A percentile compares a stretch with the other conserved stretches of the same genome.
Evolutionary conservation across 2,329 filamentous ascomycete genomes (phyloP).

Genomic region (Lomentospora prolificans): DNA sequence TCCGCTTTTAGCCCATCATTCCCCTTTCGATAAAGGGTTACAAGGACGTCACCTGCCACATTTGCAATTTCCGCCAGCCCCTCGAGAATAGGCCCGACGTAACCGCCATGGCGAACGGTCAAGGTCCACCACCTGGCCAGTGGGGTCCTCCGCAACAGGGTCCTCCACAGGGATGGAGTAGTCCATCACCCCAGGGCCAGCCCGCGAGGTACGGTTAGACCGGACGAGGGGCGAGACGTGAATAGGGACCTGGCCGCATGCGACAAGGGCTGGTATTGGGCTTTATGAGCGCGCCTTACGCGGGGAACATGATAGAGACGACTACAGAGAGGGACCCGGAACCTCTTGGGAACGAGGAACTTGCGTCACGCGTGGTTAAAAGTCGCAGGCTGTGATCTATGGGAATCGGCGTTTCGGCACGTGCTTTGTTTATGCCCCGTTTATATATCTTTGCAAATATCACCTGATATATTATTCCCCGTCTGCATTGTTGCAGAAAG

Average conservation of each 20-base stretch:
- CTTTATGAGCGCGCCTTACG: too few species aligned
- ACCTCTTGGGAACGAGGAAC: too few species aligned
- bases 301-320: too few species aligned
- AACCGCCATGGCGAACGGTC: slow-evolving; percentile 37
- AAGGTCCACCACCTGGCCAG: slow-evolving; percentile 22
- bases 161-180: slow-evolving; percentile 23
- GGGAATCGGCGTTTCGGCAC: too few species aligned
- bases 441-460: too few species aligned
- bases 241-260: slow-evolving; percentile 11
- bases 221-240: slow-evolving; percentile 11
- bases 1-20: slow-evolving; percentile 47
- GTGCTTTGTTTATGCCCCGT: too few species aligned
- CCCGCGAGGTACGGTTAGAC: slow-evolving; percentile 10
- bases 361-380: too few species aligned
- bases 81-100: slow-evolving; percentile 48
- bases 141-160: slow-evolving; percentile 19
- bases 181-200: slow-evolving; percentile 13
- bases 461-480: too few species aligned
- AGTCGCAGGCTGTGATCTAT: too few species aligned
- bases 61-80: slow-evolving; percentile 68
- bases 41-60: slow-evolving; percentile 60
- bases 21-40: slow-evolving; percentile 60
- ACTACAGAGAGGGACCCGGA: too few species aligned
- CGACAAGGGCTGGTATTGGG: too few species aligned
- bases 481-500: too few species aligned